Conservation (phyloP, 495 filamentous ascomycete genomes). For the Penicillium pancosmium region DNA sequence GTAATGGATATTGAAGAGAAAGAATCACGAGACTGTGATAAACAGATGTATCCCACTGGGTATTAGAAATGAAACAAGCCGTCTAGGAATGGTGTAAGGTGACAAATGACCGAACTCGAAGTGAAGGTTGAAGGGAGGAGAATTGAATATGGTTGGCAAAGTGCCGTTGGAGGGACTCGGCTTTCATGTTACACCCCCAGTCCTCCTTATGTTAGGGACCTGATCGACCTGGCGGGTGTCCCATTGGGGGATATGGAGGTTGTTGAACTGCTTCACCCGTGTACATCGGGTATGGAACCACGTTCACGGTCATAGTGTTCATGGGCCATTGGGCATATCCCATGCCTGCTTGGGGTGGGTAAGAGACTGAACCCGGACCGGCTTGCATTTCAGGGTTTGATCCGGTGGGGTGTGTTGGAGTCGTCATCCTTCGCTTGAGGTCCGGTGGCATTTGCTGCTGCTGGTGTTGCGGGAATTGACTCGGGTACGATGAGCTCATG, state of each 20-base stretch:
- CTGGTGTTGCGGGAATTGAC: conserved; percentile 26
- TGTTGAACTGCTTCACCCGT: conserved; percentile 33
- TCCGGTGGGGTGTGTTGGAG: conserved; percentile 35
- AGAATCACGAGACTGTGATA: neutral
- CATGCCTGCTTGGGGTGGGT: conserved; percentile 37
- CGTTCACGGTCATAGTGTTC: conserved; percentile 38
- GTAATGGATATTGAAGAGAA: conserved; percentile 16
- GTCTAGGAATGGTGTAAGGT: conserved; percentile 35
- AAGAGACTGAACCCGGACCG: conserved; percentile 36
- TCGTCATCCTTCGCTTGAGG: conserved; percentile 49
- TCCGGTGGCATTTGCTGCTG: conserved; percentile 42
- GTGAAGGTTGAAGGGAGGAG: conserved; percentile 12
- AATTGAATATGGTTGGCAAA: conserved; percentile 3
- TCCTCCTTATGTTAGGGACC: conserved; percentile 15
- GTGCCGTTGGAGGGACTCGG: neutral
- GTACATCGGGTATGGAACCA: conserved; percentile 46
- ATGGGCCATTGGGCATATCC: conserved; percentile 44
- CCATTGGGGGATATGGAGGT: conserved; percentile 40
- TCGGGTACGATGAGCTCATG: conserved; percentile 34
- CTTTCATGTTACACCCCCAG: neutral
- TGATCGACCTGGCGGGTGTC: conserved; percentile 35
- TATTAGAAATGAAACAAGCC: conserved; percentile 39
- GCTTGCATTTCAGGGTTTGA: conserved; percentile 34
- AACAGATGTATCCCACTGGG: conserved; percentile 28
- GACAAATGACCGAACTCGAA: conserved; percentile 14